Evolutionary conservation across 352 stramenopile species (phyloP).

Genomic region (Globisporangium perplexum): DNA sequence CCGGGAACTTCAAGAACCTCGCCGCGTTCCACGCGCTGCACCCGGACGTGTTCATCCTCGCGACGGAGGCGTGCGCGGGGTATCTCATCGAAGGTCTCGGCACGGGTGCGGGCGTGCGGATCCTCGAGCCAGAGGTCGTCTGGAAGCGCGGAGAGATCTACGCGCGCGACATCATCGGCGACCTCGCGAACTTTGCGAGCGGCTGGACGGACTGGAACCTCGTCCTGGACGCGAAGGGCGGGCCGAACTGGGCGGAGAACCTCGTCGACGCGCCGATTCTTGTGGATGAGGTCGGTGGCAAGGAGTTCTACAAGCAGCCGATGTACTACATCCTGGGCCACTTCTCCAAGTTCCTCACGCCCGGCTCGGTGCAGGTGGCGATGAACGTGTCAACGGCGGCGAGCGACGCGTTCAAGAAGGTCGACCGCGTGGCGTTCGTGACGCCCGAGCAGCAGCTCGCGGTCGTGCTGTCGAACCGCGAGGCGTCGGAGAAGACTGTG

Average conservation of each 20-base stretch:
- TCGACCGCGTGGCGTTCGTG: conserved; percentile 40
- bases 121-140: conserved; percentile 30
- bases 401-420: conserved; percentile 19
- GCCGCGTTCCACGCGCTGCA: conserved; percentile 41
- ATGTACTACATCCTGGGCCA: conserved; percentile 81
- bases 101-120: conserved; percentile 39
- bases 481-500: background rate
- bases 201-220: conserved; percentile 90
- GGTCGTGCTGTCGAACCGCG: conserved; percentile 16
- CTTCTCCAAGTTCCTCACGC: conserved; percentile 61
- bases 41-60: conserved; percentile 74
- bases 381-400: conserved; percentile 16
- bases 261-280: conserved; percentile 67
- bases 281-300: conserved; percentile 41
- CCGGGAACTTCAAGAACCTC: conserved; percentile 46
- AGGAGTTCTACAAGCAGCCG: conserved; percentile 77
- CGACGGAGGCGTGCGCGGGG: conserved; percentile 70
- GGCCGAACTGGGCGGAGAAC: conserved; percentile 73
- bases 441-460: conserved; percentile 38
- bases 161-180: conserved; percentile 81
- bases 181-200: conserved; percentile 70
- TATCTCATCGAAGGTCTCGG: conserved; percentile 43
- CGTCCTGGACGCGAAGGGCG: conserved; percentile 57
- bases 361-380: conserved; percentile 38
- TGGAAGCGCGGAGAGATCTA: conserved; percentile 79